Evolutionary conservation across 2,329 filamentous ascomycete species (phyloP), one percentile per base, ranked within the genome.

Genomic region (Penicillium janthinellum): DNA sequence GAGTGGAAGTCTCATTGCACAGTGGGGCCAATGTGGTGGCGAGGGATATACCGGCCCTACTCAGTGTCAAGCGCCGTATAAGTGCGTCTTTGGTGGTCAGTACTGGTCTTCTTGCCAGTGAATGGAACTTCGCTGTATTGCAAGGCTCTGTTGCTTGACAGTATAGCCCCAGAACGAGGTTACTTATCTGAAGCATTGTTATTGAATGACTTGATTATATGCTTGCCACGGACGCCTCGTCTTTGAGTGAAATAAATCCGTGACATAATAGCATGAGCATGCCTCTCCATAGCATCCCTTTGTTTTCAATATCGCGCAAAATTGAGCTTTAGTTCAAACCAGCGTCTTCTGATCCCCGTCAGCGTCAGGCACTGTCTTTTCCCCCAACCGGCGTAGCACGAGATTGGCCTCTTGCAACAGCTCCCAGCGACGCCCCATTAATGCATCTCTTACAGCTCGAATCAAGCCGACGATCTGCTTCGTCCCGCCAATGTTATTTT

Each of bases 401-500:
- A 45, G 22, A n/a, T 28, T 22, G 8, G 67, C 69, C 38, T 69
- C 69, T 47, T 67, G 67, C 10, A 71, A 57, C 31, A 71, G 51
- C 49, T 71, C 69, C 68, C 69, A 71, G 5, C 67, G 64, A 63
- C 65, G 70, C 6, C 64, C 66, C 25, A 60, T 63, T 10, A 70
- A 58, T 31, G 58, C 59, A 20, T 66, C 64, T 39, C 62, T 59
- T 25, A 71, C 67, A 6, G 66, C 58, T 28, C 56, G 52, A 35
- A 71, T 7, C 17, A 71, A 53, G 37, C 64, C 67, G 14, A 53
- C 42, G 3, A 65, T 71, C 55, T 65, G 57, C 20, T 60, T 57
- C 5, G 66, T 60, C 7, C 61, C 63, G 10, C 37, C 11, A 20
- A 52, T 51, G 22, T 65, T 56, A 20, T 64, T 54, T 6, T 62